Evolutionary conservation across 352 stramenopile species (phyloP), one percentile per base, ranked within the genome.

Genomic region (Globisporangium cylindrosporum): DNA sequence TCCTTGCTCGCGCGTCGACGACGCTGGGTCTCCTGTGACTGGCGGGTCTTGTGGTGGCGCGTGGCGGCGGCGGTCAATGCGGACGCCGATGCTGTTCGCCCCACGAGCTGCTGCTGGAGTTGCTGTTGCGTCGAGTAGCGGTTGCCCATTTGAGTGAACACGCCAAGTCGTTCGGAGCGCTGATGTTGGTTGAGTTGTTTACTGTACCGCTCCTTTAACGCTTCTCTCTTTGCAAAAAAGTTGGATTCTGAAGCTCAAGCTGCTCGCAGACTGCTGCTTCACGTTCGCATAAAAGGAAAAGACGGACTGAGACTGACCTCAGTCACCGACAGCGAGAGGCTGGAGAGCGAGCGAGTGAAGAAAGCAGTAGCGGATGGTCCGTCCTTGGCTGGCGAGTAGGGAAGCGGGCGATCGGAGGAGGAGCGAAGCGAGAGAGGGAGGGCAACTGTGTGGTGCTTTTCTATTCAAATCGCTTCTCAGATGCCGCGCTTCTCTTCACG

Each of bases 391-490:
- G 43, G 41, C 4, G 41, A 22, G 15, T 15, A 15, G 12, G 38
- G 10, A 51, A 51, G 43, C 14, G 18, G 14, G 14, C 43, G 43
- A 51, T 22, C 43, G 3, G 29, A 61, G 56, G 29, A 32, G n/a
- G 56, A 24, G 32, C 38, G 38, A 46, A 32, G 27, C 27, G 29
- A 27, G 8, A 5, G 27, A 41, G 27, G 32, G 32, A 46, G 56
- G 32, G 56, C 56, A 46, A 62, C 56, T 62, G 29, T 61, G 56
- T 29, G 15, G 56, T 38, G 32, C 56, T 48, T 49, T 49, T 62
- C 56, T 48, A 46, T 62, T 48, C 56, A 48, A 48, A 62, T 66
- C 70, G 51, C 61, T 75, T 75, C 70, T 75, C 66, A 53, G 58
- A 59, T 62, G 61, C 55, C 18, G 56, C 60, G 54, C 56, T 62